Base-by-base conservation (phyloP, 2,329 filamentous ascomycete species). In the Sclerotinia nivalis region DNA sequence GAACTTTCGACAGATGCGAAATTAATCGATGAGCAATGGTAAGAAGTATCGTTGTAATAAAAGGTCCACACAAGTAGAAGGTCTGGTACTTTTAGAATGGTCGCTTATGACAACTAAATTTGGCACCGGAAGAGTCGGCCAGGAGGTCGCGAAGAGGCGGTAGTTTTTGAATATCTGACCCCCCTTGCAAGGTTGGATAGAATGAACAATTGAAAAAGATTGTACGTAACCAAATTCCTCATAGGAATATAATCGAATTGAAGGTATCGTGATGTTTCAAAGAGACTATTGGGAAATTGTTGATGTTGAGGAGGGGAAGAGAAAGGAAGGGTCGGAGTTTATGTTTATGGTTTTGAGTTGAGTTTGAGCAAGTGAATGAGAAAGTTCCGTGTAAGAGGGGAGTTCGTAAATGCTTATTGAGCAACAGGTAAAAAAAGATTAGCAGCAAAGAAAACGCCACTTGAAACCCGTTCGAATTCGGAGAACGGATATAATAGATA, bases 51-150 rank as follows among this genome's bases (percentile, higher is more conserved):
- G 25, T 61, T 56, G 49, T 55, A 37, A 47, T 28, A 69, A 65
- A 65, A 69, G 61, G 67, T 45, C 60, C 59, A 43, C 43, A 65
- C 59, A 56, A 15, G 67, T 40, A 65, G 37, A 34, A 58, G 59
- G 67, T 28, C 40, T 59, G 37, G 67, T 49, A 69, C 61, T 50
- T 69, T 54, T 54, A 56, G 59, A 69, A 65, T 22, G 59, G 50
- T 69, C 67, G 67, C 67, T 69, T 69, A 69, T 69, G 59, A 65
- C 67, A 56, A 56, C 40, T 69, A 55, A 55, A 69, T 65, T 52
- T 65, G 67, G 67, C 40, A 55, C 67, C 67, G 67, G 67, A 69
- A 69, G 34, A 69, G 67, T 65, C 67, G 67, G 67, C 61, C 49
- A 69, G 67, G 50, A 69, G 50, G 65, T 69, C 25, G 67, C 58